Percentiles rank a stretch among this genome's conserved stretches.
Conservation (phyloP, 768 basidiomycete genomes). For the Wakefieldia striispora region DNA sequence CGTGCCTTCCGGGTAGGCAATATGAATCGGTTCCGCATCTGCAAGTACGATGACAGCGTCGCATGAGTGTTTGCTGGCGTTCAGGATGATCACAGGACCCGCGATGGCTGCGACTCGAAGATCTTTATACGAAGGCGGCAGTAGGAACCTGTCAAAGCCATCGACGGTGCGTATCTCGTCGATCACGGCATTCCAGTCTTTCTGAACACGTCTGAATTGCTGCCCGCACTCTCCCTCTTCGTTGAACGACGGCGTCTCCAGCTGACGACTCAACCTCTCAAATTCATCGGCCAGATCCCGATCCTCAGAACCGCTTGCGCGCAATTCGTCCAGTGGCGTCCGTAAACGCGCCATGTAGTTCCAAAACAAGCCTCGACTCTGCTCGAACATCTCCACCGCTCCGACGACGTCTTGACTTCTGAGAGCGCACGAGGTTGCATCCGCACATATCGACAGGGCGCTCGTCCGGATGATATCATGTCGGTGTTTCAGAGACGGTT, state of each 20-base stretch:
- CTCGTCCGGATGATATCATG: conserved; percentile 13
- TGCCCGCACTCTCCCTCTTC: conserved; percentile 11
- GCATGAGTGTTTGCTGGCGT: conserved; percentile 22
- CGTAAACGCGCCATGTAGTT: conserved; percentile 20
- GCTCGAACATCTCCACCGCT: conserved; percentile 37
- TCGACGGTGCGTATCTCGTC: conserved; percentile 27
- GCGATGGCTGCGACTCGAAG: conserved; percentile 15
- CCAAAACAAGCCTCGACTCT: conserved; percentile 29
- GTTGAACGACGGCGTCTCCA: conserved; percentile 15
- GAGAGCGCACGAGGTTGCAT: conserved; percentile 30
- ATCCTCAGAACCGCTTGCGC: conserved; percentile 3
- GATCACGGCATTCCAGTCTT: conserved; percentile 25
- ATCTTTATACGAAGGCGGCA: conserved; percentile 18
- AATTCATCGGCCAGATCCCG: conserved; percentile 18
- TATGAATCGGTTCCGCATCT: conserved; percentile 7
- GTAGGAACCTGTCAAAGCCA: conserved; percentile 23
- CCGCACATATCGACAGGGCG: conserved; percentile 16
- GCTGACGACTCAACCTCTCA: conserved; percentile 15
- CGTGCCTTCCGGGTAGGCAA: conserved; percentile 9
- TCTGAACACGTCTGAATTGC: conserved; percentile 18
- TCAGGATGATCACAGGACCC: conserved; percentile 36
- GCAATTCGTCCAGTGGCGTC: conserved; percentile 25
- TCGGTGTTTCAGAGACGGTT: conserved; percentile 13
- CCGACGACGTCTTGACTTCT: conserved; percentile 12
- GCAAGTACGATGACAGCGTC: conserved; percentile 19